Evolutionary conservation across 2,329 filamentous ascomycete species (phyloP).

Genomic region (Talaromyces rugulosus): DNA sequence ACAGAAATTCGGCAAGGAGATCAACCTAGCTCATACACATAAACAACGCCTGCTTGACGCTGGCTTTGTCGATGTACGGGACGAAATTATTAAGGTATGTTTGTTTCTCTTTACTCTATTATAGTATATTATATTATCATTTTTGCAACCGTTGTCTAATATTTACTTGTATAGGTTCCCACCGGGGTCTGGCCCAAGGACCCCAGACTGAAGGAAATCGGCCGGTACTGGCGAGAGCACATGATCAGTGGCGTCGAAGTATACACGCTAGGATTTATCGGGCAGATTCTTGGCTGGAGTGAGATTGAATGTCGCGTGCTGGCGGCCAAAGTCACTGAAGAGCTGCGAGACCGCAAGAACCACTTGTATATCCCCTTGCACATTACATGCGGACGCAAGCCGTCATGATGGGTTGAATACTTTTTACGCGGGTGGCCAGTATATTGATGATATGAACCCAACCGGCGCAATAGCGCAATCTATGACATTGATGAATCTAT

Average conservation of each 20-base stretch:
- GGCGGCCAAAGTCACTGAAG: constrained; percentile 25
- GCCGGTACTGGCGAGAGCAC: constrained; percentile 20
- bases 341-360: constrained; percentile 23
- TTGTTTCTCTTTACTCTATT: background rate
- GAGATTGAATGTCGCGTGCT: constrained; percentile 26
- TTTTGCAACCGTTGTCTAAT: background rate
- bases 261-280: constrained; percentile 23
- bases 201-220: constrained; percentile 45
- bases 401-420: constrained; percentile 17
- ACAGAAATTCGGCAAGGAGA: constrained; percentile 28
- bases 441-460: background rate
- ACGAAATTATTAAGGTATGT: constrained; percentile 24
- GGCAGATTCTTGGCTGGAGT: constrained; percentile 22
- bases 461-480: background rate
- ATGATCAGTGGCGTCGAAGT: constrained; percentile 19
- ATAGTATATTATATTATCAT: too few relatives aligned
- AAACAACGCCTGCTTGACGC: constrained; percentile 42
- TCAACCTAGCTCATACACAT: constrained; percentile 27
- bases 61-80: constrained; percentile 48
- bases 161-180: constrained; percentile 37
- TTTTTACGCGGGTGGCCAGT: background rate
- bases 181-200: constrained; percentile 47
- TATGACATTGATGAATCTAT: background rate
- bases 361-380: constrained; percentile 22
- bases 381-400: constrained; percentile 11